These are phyloP conservation scores for Flaveria trinervia DNA, from an alignment of 129 eudicot species.

Conservation along the genomic window DNA sequence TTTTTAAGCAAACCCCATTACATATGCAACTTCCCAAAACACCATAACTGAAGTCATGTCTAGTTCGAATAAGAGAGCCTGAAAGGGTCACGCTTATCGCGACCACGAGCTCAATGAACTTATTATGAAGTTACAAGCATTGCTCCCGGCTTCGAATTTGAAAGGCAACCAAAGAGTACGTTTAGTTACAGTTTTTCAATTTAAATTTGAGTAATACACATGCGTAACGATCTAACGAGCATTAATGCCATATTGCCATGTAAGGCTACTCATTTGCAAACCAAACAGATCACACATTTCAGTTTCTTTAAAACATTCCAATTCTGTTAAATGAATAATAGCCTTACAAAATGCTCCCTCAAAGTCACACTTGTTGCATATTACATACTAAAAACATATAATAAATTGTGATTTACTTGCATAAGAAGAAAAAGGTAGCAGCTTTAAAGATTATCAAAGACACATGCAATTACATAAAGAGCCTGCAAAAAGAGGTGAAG, in stretches of 20 bases:
- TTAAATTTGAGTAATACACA: background rate
- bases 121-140: slow-evolving; percentile 22
- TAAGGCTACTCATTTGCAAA: too few relatives aligned
- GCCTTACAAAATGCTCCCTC: background rate
- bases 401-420: slow-evolving; percentile 11
- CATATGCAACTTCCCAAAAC: background rate
- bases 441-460: slow-evolving; percentile 46
- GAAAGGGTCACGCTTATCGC: background rate
- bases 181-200: background rate
- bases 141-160: slow-evolving; percentile 26
- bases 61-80: slow-evolving; percentile 5
- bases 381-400: background rate
- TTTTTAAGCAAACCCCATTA: slow-evolving; percentile 11
- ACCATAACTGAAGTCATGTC: slow-evolving; percentile 24
- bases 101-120: slow-evolving; percentile 13
- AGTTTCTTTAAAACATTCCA: too few relatives aligned
- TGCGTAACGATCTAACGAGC: background rate
- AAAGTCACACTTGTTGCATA: background rate
- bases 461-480: slow-evolving; percentile 61
- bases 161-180: slow-evolving; percentile 7
- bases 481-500: slow-evolving; percentile 53
- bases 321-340: slow-evolving; percentile 11
- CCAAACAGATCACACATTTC: too few relatives aligned
- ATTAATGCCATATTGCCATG: background rate
- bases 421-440: slow-evolving; percentile 23